phyloP scores from a whole-genome alignment of 139 green algal species.

The Monoraphidium neglectum region DNA sequence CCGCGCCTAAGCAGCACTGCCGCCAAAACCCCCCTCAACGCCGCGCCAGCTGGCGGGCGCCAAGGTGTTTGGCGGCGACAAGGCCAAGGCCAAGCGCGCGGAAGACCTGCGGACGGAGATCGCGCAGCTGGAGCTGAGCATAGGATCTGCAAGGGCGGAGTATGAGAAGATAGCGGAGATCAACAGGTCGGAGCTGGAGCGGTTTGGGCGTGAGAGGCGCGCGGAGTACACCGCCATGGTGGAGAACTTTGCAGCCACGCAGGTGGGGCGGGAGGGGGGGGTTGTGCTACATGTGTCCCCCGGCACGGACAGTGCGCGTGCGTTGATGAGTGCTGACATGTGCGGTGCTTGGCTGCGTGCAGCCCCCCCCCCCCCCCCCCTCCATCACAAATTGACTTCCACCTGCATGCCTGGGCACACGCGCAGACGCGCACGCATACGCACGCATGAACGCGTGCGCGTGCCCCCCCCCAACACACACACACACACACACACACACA shows the following conservation, averaged over 20 bases:
- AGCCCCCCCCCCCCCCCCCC: no score
- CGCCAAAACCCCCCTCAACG: not conserved
- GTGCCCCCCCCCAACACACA: no score
- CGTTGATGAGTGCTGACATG: not conserved
- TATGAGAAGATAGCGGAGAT: conserved; percentile 59
- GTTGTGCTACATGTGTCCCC: not conserved
- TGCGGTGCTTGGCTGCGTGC: not conserved
- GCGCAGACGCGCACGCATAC: no score
- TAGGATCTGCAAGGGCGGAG: conserved; percentile 43
- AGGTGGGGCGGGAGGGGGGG: conserved; percentile 4
- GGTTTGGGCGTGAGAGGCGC: conserved; percentile 23
- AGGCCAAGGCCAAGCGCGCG: conserved; percentile 23
- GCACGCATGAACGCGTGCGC: no score
- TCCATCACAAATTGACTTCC: not conserved
- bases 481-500: no score
- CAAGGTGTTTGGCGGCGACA: conserved; percentile 38
- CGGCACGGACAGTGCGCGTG: not conserved
- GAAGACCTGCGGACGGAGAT: conserved; percentile 50
- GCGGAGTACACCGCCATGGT: conserved; percentile 22
- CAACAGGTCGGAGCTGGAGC: conserved; percentile 39
- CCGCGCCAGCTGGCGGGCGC: conserved; percentile 30
- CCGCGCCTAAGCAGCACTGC: no score
- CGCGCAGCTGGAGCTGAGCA: conserved; percentile 45
- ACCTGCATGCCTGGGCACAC: no score
- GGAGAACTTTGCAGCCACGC: conserved; percentile 19